phyloP scores from a whole-genome alignment of 768 basidiomycete genomes.

The Pleurotus sapidus region DNA sequence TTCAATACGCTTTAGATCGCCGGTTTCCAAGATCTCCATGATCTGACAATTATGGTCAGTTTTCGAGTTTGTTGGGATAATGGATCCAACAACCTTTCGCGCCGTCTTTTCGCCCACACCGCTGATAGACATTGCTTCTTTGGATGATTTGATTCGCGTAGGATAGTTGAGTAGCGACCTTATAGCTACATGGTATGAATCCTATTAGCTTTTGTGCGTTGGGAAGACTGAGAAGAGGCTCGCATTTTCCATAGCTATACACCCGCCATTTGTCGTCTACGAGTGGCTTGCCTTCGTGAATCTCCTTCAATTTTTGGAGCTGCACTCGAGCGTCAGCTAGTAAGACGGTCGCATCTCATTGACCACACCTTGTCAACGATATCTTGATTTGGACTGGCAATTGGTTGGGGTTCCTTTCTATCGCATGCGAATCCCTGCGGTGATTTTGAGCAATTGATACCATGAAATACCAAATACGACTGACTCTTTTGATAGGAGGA shows the following conservation, averaged over 20 bases:
- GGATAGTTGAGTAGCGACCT: conserved; percentile 53
- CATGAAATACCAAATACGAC: conserved; percentile 5
- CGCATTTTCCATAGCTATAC: conserved; percentile 65
- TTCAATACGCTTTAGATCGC: conserved; percentile 62
- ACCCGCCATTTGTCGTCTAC: conserved; percentile 70
- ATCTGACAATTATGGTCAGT: conserved; percentile 44
- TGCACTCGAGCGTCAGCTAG: conserved; percentile 19
- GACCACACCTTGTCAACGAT: conserved; percentile 66
- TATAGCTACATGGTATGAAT: conserved; percentile 41
- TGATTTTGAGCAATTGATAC: background rate
- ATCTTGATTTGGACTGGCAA: conserved; percentile 60
- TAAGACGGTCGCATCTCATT: background rate
- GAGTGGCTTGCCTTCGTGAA: conserved; percentile 60
- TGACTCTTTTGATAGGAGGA: conserved; percentile 26
- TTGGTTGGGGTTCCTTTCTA: conserved; percentile 31
- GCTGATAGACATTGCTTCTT: conserved; percentile 56
- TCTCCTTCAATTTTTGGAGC: conserved; percentile 63
- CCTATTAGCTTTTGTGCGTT: too few relatives aligned
- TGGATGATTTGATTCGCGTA: conserved; percentile 52
- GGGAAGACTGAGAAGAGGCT: conserved; percentile 9
- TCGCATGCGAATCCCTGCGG: conserved; percentile 70
- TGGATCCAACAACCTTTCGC: conserved; percentile 44
- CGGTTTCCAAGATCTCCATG: conserved; percentile 77
- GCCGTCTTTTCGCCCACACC: conserved; percentile 79
- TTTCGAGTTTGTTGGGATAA: background rate